Conservation (phyloP, 73 alveolate genomes). For the Paramecium sonneborni region DNA sequence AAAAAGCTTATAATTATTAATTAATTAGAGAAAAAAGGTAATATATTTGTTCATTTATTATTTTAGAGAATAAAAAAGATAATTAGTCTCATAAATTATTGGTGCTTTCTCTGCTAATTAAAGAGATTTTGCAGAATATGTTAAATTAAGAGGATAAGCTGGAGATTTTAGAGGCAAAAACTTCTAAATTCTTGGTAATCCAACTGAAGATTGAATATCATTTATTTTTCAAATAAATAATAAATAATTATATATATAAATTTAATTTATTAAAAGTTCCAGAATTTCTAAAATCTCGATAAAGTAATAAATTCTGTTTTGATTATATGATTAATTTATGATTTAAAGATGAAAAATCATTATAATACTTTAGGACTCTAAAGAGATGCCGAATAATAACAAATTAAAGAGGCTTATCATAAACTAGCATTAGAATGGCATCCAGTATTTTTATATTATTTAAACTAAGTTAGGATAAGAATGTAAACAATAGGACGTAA, state of each 20-base stretch:
- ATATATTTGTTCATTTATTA: background rate
- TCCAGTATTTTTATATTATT: background rate
- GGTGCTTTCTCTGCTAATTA: conserved; percentile 44
- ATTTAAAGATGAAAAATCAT: background rate
- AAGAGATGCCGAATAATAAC: background rate
- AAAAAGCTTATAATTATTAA: conserved; percentile 44
- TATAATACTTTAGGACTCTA: conserved; percentile 7
- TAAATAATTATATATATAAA: background rate
- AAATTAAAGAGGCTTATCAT: background rate
- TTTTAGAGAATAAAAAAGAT: conserved; percentile 39
- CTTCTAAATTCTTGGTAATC: conserved; percentile 20
- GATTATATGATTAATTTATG: background rate
- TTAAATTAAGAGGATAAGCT: conserved; percentile 42
- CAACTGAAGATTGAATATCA: conserved; percentile 35
- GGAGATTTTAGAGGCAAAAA: conserved; percentile 37
- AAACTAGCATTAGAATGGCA: conserved; percentile 36
- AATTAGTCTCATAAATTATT: conserved; percentile 45
- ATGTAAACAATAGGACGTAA: background rate
- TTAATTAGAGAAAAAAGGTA: conserved; percentile 45
- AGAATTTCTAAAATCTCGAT: background rate
- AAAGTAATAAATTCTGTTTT: background rate
- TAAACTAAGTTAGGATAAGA: background rate
- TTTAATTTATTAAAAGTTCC: background rate
- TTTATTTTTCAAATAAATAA: background rate
- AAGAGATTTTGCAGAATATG: conserved; percentile 45